Base-by-base conservation (phyloP, 2,329 filamentous ascomycete genomes). In the Knoxdaviesia proteae region DNA sequence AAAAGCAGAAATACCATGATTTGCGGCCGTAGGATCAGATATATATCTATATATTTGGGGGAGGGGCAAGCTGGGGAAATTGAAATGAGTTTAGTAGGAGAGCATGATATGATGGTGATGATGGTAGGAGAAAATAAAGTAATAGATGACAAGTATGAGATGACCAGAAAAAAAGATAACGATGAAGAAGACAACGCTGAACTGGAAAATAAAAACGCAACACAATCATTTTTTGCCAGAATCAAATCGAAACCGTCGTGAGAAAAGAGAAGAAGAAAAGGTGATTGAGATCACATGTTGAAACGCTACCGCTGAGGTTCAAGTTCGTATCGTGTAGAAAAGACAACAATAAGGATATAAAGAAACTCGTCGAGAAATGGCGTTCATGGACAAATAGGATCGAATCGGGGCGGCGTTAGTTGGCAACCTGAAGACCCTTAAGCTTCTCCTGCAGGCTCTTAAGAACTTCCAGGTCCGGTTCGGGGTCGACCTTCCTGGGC, bases 401-500 rank as follows among this genome's bases (percentile, higher is more conserved):
- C 20, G 20, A 11, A 35, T 31, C 20, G 5, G 6, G 11, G 35
- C 33, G 20, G 31, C 10, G 20, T 20, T 42, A 41, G 5, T 38
- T 45, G 29, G 38, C 43, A 35, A 65, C 52, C 45, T 59, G 61
- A 45, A 71, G 48, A 31, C 52, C 54, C 42, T 62, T 61, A 41
- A 80, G 57, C 47, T 68, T 75, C 41, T 61, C 65, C 49, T 77
- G 68, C 20, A 81, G 60, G 40, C 61, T 63, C 51, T 64, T 65
- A 43, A 80, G 51, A 5, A 80, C 57, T 7, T 72, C 70, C 1
- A 73, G 72, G 52, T 81, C 74, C 2, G 69, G 71, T 50, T 69
- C 65, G 1, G 69, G 71, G 43, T 78, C 72, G 32, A 74, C 64
- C 52, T 71, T 75, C 49, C 67, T 70, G 9, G 73, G 69, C 44